Base-by-base conservation (phyloP, 2,329 filamentous ascomycete species). In the Aspergillus pseudoviridinutans region DNA sequence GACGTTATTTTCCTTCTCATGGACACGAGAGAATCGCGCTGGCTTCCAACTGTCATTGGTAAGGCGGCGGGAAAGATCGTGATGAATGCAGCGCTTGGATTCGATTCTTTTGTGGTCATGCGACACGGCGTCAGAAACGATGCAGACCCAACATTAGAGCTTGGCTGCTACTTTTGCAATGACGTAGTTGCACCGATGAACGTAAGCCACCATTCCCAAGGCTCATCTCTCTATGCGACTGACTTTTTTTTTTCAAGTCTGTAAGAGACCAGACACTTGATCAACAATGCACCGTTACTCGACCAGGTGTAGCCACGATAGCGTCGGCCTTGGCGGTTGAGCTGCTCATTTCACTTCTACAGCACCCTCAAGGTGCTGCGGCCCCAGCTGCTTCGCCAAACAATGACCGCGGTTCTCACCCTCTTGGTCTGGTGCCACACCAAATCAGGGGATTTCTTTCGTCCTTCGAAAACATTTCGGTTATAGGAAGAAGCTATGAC, bases 131-230 rank as follows among this genome's bases (percentile, higher is more conserved):
- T 91, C 5, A 83, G 85, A 64, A 79, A 80, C 3, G 72, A 76
- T 46, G 78, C 80, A 52, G 79, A 83, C 10, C 81, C 77, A n/a
- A 80, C 85, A 54, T 79, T 85, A 53, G 86, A 90, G 27, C 80
- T 97, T 27, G 94, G 94, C 9, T 99, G 94, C 76, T 99, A 99
- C 73, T 99, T 97, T 75, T 99, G 94, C 77, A 97, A 96, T 68
- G 94, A 99, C 72, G 93, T 99, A 27, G 93, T 97, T 51, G 91
- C 93, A 6, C 94, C 94, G 24, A 88, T 88, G 61, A 91, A 97
- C 78, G 92, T 96, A 79, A 85, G 88, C 82, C 38, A 46, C 82
- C 38, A 46, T 35, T 41, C 22, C 20, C 14, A 51, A 28, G 38
- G 46, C 50, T 51, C 2, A 27, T 46, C 41, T 58, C 63, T 59